Evolutionary conservation across 1,139 yeast species (phyloP), one percentile per base, ranked within the genome.

Genomic region (Nadsonia starkeyi-henricii): DNA sequence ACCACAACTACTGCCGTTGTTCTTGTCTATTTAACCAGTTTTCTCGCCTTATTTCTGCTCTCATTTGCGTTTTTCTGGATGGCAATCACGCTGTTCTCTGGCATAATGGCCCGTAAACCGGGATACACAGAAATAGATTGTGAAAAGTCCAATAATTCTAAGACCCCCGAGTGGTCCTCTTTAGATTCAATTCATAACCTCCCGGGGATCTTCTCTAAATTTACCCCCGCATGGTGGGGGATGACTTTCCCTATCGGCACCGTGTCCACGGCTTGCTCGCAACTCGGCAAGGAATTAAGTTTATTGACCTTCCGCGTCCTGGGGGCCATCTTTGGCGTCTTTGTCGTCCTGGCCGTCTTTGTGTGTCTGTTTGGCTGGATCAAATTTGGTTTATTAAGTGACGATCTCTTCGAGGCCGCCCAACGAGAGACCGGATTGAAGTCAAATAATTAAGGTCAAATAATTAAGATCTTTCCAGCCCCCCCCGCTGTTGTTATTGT

Each of bases 211-310:
- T 33, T 33, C 17, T 5, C 39, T 15, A 33, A 58, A 45, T 85
- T 79, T 68, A 71, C 73, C 51, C 73, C 74, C 54, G 77, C 79
- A 0, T 85, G 82, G 74, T 86, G 95, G 95, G 79, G 88, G 30
- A 77, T 84, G 71, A 83, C 95, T 53, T 88, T 88, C 79, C 96
- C 96, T 1, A 60, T 85, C 56, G 96, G 95, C 2, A 85, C 96
- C 0, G 80, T 84, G 81, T 70, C 81, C 0, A 63, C 83, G 20
- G 77, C 85, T 2, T 74, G 78, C 55, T 62, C 69, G 20, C 74
- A 76, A 55, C 60, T 85, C 26, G 76, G 70, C 41, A 57, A 53
- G 2, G 62, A 73, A 5, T 71, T 67, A 47, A 71, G 73, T 5
- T 66, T 78, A 55, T 60, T 60, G 42, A 76, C 79, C 2, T 82